phyloP scores from a whole-genome alignment of 768 basidiomycete species.

The Tricholoma saponaceum region DNA sequence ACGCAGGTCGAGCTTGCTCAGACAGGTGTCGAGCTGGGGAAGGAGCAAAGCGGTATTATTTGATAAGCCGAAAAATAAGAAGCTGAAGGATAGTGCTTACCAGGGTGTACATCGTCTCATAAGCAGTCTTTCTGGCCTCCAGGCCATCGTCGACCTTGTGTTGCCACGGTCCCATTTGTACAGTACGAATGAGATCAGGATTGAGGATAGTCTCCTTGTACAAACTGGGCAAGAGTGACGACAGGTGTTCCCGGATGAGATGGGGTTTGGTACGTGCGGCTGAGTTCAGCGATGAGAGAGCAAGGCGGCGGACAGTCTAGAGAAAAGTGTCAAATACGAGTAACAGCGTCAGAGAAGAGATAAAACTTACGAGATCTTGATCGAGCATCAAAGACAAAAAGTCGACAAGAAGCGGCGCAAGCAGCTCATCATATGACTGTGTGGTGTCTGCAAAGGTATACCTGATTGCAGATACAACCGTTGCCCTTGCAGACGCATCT shows the following conservation, averaged over 20 bases:
- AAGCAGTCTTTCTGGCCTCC: slow-evolving; percentile 94
- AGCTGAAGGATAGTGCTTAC: slow-evolving; percentile 39
- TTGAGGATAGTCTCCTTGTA: slow-evolving; percentile 86
- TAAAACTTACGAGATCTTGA: slow-evolving; percentile 64
- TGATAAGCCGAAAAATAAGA: neutral
- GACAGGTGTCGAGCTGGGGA: slow-evolving; percentile 81
- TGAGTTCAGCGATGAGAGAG: slow-evolving; percentile 88
- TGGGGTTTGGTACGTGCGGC: slow-evolving; percentile 94
- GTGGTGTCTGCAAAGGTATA: slow-evolving; percentile 91
- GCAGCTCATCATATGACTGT: slow-evolving; percentile 82
- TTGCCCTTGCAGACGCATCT: slow-evolving; percentile 73
- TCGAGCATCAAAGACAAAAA: slow-evolving; percentile 92
- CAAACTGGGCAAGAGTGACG: slow-evolving; percentile 69
- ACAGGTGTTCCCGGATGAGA: slow-evolving; percentile 82
- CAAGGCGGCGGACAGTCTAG: slow-evolving; percentile 86
- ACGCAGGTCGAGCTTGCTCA: slow-evolving; percentile 82
- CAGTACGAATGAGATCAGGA: slow-evolving; percentile 75
- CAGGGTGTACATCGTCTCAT: slow-evolving; percentile 94
- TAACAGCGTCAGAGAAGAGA: neutral
- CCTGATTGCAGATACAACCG: slow-evolving; percentile 89
- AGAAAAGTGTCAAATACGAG: neutral
- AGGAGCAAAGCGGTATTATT: neutral
- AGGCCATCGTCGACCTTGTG: slow-evolving; percentile 97
- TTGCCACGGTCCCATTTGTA: slow-evolving; percentile 97
- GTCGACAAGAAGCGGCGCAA: slow-evolving; percentile 84